phyloP scores from a whole-genome alignment of 2,329 filamentous ascomycete genomes.

The Didymosphaeria variabile region DNA sequence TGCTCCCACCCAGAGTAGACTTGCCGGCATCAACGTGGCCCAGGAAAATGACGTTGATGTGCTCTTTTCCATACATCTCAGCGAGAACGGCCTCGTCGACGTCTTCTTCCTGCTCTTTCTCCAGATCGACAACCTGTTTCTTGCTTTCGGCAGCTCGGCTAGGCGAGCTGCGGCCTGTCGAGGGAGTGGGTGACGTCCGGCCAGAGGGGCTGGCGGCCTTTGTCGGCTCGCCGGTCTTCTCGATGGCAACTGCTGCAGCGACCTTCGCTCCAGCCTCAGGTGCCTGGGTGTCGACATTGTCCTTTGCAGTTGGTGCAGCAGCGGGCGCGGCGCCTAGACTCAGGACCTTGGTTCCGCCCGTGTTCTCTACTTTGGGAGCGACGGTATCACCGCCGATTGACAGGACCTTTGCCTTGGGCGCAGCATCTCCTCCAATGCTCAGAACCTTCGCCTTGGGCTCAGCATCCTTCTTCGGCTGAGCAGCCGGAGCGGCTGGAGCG shows the following conservation, averaged over 20 bases:
- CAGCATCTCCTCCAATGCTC: conserved; percentile 66
- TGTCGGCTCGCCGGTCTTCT: conserved; percentile 80
- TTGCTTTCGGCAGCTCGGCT: conserved; percentile 67
- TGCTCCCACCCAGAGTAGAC: conserved; percentile 92
- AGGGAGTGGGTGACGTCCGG: conserved; percentile 80
- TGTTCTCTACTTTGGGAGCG: conserved; percentile 63
- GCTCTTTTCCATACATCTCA: conserved; percentile 95
- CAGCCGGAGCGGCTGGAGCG: conserved; percentile 55
- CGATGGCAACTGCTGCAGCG: conserved; percentile 87
- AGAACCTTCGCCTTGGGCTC: conserved; percentile 70
- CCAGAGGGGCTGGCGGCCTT: conserved; percentile 64
- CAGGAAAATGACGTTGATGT: conserved; percentile 96
- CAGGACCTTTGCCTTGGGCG: conserved; percentile 67
- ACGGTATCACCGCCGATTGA: conserved; percentile 65
- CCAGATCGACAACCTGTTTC: conserved; percentile 82
- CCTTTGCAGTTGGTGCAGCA: conserved; percentile 60
- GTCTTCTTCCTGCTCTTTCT: conserved; percentile 80
- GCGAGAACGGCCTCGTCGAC: conserved; percentile 85
- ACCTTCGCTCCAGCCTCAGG: conserved; percentile 82
- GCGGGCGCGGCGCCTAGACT: conserved; percentile 70
- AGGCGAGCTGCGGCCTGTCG: conserved; percentile 85
- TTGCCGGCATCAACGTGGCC: conserved; percentile 99
- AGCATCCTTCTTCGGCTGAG: conserved; percentile 51
- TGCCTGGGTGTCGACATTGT: conserved; percentile 53
- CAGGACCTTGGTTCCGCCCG: conserved; percentile 72